Base-by-base conservation (phyloP, 2,329 filamentous ascomycete genomes). In the Diplodia seriata region DNA sequence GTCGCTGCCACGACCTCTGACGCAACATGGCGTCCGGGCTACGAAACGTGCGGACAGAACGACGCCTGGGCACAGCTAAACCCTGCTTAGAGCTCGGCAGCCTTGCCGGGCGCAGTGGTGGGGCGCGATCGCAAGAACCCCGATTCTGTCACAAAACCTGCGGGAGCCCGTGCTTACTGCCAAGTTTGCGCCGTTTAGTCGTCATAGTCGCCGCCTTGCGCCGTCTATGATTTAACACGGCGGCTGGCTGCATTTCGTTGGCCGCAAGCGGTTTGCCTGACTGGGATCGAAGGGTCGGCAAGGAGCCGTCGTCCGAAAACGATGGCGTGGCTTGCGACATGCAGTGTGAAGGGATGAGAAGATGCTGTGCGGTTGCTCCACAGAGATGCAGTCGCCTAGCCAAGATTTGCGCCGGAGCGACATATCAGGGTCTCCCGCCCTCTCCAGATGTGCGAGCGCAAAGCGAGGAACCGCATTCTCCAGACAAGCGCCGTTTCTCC, bases 141-240 rank as follows among this genome's bases (percentile, higher is more conserved):
- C 20, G 47, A 20, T 49, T 43, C 40, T 51, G 29, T 36, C 59
- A 12, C 59, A 51, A 63, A 63, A 50, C 40, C 64, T 67, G 64
- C 54, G 64, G 64, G 64, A 67, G 55, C 55, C 64, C 64, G 64
- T 67, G 64, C 64, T 31, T 20, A 12, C 36, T 67, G 54, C 64
- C 64, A 67, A 67, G 64, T 67, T 67, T 67, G 50, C 47, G 59
- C 59, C 31, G 18, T 63, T 38, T 33, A 51, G 59, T 63, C 59
- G 59, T 63, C 59, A 51, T 63, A 31, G 29, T 26, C 43, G 20
- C n/a, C n/a, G 43, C 29, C 18, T 23, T 66, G 38, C 8, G 64
- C 53, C 23, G 47, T 47, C 43, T 57, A 67, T 59, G 64, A 59
- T 67, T 59, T 47, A 67, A 67, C 50, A 12, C 31, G n/a, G 43